Percentiles rank a stretch among this genome's conserved stretches.
Evolutionary conservation across 2,329 filamentous ascomycete species (phyloP).

Genomic region (Leptographium radiaticola): DNA sequence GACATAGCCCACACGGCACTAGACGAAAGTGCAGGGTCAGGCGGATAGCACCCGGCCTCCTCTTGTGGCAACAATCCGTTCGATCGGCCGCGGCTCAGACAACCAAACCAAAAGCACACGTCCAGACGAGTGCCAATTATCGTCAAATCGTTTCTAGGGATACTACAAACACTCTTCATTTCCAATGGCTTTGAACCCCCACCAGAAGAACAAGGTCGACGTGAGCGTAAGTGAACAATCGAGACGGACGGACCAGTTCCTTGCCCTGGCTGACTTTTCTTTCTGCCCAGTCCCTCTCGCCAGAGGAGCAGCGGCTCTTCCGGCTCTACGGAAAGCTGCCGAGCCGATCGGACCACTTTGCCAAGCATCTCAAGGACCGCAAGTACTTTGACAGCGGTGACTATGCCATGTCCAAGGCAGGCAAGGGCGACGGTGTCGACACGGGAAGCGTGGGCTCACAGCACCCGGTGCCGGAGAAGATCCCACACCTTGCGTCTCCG

Average conservation of each 20-base stretch:
- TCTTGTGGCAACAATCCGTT: neutral
- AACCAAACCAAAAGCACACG: neutral
- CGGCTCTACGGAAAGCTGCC: constrained; percentile 96
- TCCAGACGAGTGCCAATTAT: neutral
- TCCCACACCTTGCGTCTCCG: constrained; percentile 73
- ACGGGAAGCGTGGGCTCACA: constrained; percentile 88
- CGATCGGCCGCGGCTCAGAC: neutral
- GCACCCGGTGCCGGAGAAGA: constrained; percentile 90
- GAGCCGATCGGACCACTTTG: constrained; percentile 87
- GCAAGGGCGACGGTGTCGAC: constrained; percentile 88
- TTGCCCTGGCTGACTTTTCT: neutral
- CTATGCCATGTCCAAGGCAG: constrained; percentile 92
- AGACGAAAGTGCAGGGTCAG: neutral
- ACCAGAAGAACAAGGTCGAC: constrained; percentile 97
- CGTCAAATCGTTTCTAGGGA: neutral
- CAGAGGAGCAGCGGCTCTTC: constrained; percentile 93
- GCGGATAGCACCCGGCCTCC: neutral
- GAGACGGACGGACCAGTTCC: neutral
- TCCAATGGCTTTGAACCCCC: constrained; percentile 57
- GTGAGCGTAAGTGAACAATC: constrained; percentile 55
- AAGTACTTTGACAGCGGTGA: constrained; percentile 98
- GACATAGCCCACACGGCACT: neutral
- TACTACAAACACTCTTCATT: neutral
- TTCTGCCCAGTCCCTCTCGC: constrained; percentile 41
- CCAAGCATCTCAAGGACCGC: constrained; percentile 98